Percentiles rank a stretch among this genome's conserved stretches.
phyloP scores from a whole-genome alignment of 1,284 basidiomycete species.

The Hypsizygus ulmarius region DNA sequence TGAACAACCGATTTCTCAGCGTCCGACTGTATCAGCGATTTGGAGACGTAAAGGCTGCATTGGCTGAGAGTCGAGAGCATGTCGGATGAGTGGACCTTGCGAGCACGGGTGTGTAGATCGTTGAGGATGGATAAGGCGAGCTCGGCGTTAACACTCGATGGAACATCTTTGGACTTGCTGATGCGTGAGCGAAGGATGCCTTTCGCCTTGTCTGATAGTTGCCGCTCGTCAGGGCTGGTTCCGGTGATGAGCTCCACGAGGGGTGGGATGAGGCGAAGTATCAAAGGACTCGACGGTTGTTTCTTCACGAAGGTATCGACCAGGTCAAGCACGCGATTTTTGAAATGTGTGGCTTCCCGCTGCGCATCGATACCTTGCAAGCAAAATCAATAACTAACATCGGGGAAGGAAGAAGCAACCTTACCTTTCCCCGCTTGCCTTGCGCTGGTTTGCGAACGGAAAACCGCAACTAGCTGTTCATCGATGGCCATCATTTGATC shows the following conservation, averaged over 20 bases:
- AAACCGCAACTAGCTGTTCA: conserved; percentile 88
- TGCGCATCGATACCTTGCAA: conserved; percentile 59
- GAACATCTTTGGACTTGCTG: conserved; percentile 71
- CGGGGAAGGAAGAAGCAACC: conserved; percentile 19
- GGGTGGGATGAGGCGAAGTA: conserved; percentile 71
- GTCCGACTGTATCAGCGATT: conserved; percentile 48
- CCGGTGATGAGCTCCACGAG: conserved; percentile 72
- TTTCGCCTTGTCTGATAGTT: conserved; percentile 82
- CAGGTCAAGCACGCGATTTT: conserved; percentile 91
- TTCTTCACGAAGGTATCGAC: conserved; percentile 82
- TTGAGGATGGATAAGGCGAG: conserved; percentile 50
- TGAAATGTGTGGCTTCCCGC: conserved; percentile 89
- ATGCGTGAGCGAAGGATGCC: conserved; percentile 77
- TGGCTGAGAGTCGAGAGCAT: conserved; percentile 61
- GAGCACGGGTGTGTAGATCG: conserved; percentile 74
- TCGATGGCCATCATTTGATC: conserved; percentile 98
- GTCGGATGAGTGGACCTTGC: conserved; percentile 66
- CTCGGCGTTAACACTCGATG: conserved; percentile 47
- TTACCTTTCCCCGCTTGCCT: conserved; percentile 65
- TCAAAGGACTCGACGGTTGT: conserved; percentile 66
- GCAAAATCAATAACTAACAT: not conserved
- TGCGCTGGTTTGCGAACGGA: conserved; percentile 67
- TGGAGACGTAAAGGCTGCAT: conserved; percentile 73
- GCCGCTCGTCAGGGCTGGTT: conserved; percentile 73
- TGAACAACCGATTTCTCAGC: conserved; percentile 45